These are phyloP conservation scores for Cinnamomum micranthum DNA, from an alignment of 164 flowering plant genomes.

Conservation along the genomic window DNA sequence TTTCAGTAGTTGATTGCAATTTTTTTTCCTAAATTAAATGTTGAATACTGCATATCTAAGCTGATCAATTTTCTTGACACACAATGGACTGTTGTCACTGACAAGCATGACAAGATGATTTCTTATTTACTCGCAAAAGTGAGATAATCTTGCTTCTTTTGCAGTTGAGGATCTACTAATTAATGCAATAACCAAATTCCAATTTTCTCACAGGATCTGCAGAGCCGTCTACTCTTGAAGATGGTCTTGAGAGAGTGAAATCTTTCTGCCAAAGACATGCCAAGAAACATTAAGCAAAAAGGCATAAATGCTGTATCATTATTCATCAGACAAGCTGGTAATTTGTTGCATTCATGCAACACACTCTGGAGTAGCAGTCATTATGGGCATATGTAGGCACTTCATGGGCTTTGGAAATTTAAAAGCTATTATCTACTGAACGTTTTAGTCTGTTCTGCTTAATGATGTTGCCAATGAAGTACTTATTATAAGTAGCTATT, in stretches of 20 bases:
- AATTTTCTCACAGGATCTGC: slow-evolving; percentile 19
- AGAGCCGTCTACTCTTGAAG: slow-evolving; percentile 58
- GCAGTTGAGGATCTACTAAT: background rate
- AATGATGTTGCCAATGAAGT: too few species aligned
- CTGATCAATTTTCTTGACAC: background rate
- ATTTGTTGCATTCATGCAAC: too few species aligned
- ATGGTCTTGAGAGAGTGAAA: slow-evolving; percentile 52
- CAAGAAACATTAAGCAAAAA: slow-evolving; percentile 6
- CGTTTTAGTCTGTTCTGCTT: too few species aligned
- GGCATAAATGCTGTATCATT: too few species aligned
- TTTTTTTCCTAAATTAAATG: background rate
- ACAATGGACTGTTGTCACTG: background rate
- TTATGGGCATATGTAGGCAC: too few species aligned
- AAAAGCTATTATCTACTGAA: too few species aligned
- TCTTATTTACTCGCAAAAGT: background rate
- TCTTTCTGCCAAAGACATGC: slow-evolving; percentile 59
- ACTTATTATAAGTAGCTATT: too few species aligned
- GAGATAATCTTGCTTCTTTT: background rate
- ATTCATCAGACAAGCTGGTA: too few species aligned
- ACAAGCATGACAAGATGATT: background rate
- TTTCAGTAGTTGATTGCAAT: background rate
- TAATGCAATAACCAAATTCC: background rate
- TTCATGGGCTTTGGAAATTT: too few species aligned
- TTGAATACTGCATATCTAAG: background rate
- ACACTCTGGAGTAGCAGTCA: too few species aligned